These are phyloP conservation scores for Magnusiomyces sp. DNA, from an alignment of 1,139 yeast genomes.

Conservation along the genomic window DNA sequence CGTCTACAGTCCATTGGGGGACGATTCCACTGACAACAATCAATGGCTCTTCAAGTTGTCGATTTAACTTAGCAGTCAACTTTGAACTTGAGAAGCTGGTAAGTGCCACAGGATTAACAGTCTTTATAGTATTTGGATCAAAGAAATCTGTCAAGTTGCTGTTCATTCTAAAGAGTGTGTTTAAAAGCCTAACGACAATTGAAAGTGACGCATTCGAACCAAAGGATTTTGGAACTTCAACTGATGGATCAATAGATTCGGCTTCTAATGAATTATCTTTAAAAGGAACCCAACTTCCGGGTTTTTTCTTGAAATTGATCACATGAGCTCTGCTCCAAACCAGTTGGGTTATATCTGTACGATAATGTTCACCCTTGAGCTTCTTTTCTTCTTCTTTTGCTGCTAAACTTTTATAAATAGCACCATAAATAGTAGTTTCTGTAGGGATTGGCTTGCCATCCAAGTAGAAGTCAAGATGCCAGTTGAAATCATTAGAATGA, in stretches of 20 bases:
- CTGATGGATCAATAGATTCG: constrained; percentile 28
- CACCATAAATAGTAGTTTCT: constrained; percentile 76
- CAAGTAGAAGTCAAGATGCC: constrained; percentile 52
- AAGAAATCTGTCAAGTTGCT: constrained; percentile 24
- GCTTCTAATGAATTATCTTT: constrained; percentile 23
- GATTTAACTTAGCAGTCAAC: constrained; percentile 72
- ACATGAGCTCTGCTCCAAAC: constrained; percentile 54
- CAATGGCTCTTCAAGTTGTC: constrained; percentile 85
- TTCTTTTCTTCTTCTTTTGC: constrained; percentile 19
- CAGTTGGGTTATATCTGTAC: constrained; percentile 38
- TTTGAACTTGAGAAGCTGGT: constrained; percentile 66
- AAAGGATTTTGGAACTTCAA: constrained; percentile 27
- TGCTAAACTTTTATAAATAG: constrained; percentile 51
- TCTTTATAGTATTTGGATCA: constrained; percentile 3
- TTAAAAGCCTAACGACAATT: constrained; percentile 48
- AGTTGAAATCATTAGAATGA: constrained; percentile 25
- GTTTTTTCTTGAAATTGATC: constrained; percentile 44
- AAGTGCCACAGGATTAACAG: background rate
- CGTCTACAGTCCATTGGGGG: constrained; percentile 76
- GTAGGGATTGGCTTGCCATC: constrained; percentile 55
- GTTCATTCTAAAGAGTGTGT: constrained; percentile 45
- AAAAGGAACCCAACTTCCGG: constrained; percentile 21
- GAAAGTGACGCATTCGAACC: constrained; percentile 41
- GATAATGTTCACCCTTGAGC: constrained; percentile 8
- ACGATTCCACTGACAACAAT: constrained; percentile 80